Evolutionary conservation across 495 filamentous ascomycete species (phyloP).

Genomic region (Aspergillus sparsus): DNA sequence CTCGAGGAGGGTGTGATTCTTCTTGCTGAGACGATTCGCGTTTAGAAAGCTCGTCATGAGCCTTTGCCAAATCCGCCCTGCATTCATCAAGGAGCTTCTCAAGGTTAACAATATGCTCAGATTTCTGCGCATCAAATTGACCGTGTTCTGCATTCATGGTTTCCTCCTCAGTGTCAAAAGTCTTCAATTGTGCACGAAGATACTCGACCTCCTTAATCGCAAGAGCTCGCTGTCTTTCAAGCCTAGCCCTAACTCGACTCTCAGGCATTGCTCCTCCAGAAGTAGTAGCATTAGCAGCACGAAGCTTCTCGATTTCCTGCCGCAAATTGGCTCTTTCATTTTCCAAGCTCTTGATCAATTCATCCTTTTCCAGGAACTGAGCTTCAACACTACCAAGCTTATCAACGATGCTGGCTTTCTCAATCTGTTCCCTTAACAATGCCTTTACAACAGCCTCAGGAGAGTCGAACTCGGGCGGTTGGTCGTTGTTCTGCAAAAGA

Average conservation of each 20-base stretch:
- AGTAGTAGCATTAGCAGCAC: conserved; percentile 32
- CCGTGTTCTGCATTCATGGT: conserved; percentile 74
- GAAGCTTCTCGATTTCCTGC: conserved; percentile 71
- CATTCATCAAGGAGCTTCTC: conserved; percentile 87
- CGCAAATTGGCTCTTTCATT: conserved; percentile 59
- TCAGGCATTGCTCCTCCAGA: conserved; percentile 45
- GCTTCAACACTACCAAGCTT: conserved; percentile 75
- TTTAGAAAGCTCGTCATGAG: conserved; percentile 70
- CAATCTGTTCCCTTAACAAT: conserved; percentile 76
- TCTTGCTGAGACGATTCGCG: conserved; percentile 49
- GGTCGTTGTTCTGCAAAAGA: conserved; percentile 70
- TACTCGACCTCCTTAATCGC: conserved; percentile 92
- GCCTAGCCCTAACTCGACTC: conserved; percentile 61
- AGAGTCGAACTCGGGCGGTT: conserved; percentile 72
- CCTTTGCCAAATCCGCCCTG: conserved; percentile 73
- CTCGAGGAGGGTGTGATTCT: conserved; percentile 37
- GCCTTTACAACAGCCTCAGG: conserved; percentile 87
- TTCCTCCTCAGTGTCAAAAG: conserved; percentile 84
- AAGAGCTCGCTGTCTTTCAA: conserved; percentile 82
- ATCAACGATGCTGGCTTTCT: conserved; percentile 74
- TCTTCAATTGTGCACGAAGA: conserved; percentile 87
- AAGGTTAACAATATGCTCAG: conserved; percentile 74
- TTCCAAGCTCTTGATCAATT: conserved; percentile 70
- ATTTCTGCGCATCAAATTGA: conserved; percentile 71
- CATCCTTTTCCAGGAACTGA: conserved; percentile 78